Conservation (phyloP, 148 eudicot genomes). For the Cornus controversa region DNA sequence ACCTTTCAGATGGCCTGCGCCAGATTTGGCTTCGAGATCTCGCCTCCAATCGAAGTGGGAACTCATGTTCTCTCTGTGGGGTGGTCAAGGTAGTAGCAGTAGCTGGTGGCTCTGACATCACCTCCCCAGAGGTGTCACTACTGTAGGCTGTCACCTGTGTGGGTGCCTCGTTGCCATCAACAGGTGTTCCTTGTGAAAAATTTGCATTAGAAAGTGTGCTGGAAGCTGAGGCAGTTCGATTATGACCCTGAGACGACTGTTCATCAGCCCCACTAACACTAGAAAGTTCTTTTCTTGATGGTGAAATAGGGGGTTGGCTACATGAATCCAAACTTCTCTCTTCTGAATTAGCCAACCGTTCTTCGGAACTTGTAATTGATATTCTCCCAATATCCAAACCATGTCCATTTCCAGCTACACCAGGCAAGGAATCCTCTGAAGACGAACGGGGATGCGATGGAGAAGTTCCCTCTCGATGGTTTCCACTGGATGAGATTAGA, state of each 20-base stretch:
- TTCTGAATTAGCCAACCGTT: conserved; percentile 40
- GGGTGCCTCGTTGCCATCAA: conserved; percentile 34
- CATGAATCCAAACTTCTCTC: conserved; percentile 45
- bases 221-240: conserved; percentile 39
- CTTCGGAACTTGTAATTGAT: conserved; percentile 40
- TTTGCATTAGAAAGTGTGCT: conserved; percentile 43
- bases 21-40: conserved; percentile 52
- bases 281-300: conserved; percentile 39
- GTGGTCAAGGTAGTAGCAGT: conserved; percentile 27
- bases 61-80: conserved; percentile 35
- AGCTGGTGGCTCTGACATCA: conserved; percentile 40
- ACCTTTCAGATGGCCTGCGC: conserved; percentile 50
- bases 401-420: conserved; percentile 39
- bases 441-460: conserved; percentile 57
- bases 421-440: conserved; percentile 57
- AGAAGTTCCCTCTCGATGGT: conserved; percentile 38
- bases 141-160: conserved; percentile 39
- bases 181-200: conserved; percentile 33
- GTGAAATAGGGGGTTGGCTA: conserved; percentile 39
- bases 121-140: conserved; percentile 60
- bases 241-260: conserved; percentile 36
- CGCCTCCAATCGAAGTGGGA: conserved; percentile 38
- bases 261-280: conserved; percentile 33
- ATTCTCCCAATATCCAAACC: conserved; percentile 39
- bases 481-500: conserved; percentile 41